phyloP scores from a whole-genome alignment of 495 filamentous ascomycete species.

The Daldinia vernicosa region DNA sequence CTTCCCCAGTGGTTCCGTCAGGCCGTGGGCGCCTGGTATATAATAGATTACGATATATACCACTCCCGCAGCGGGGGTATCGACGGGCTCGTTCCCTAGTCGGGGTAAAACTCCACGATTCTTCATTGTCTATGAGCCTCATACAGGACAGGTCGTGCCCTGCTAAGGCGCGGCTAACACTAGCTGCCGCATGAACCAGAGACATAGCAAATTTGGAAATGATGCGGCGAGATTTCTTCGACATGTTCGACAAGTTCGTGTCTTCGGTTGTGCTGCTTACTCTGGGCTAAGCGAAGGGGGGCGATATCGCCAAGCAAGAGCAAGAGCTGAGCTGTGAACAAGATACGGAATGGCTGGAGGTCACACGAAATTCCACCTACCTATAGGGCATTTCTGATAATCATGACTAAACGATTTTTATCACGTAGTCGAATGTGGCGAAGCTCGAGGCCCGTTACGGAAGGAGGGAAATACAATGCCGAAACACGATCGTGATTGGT shows the following conservation, averaged over 20 bases:
- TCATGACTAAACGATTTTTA: slow-evolving; percentile 19
- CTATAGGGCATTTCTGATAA: slow-evolving; percentile 23
- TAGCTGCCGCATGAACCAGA: slow-evolving; percentile 35
- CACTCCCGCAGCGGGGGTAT: neutral
- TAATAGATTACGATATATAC: slow-evolving; percentile 13
- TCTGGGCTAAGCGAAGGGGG: slow-evolving; percentile 25
- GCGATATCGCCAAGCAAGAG: slow-evolving; percentile 9
- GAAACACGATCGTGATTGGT: slow-evolving; percentile 26
- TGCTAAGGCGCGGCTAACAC: slow-evolving; percentile 27
- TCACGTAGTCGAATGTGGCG: slow-evolving; percentile 28
- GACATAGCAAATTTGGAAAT: slow-evolving; percentile 11
- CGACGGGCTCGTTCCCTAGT: neutral
- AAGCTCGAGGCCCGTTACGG: slow-evolving; percentile 34
- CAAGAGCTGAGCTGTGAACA: slow-evolving; percentile 1
- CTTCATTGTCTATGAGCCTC: slow-evolving; percentile 23
- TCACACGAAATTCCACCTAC: neutral
- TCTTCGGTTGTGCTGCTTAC: slow-evolving; percentile 34
- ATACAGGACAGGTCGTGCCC: slow-evolving; percentile 8
- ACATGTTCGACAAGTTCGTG: slow-evolving; percentile 17
- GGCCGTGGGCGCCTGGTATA: neutral
- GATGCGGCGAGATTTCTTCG: slow-evolving; percentile 21
- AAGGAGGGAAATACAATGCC: slow-evolving; percentile 35
- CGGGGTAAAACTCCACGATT: neutral
- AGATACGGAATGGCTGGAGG: slow-evolving; percentile 6
- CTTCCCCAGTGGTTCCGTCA: neutral